Base-by-base conservation (phyloP, 2,329 filamentous ascomycete genomes). In the Penicillium corylophilum region DNA sequence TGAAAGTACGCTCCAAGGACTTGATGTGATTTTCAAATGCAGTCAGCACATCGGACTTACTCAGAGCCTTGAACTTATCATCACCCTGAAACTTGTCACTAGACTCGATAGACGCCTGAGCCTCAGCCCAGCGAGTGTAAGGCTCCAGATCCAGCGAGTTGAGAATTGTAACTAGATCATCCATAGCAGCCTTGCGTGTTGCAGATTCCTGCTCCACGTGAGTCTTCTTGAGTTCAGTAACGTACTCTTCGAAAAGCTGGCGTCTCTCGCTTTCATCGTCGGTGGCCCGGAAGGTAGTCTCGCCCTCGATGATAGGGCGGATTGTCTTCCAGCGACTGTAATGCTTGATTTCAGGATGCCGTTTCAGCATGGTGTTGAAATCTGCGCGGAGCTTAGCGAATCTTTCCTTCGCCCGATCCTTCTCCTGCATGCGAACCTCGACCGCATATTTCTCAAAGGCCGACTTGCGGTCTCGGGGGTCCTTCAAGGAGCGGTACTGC, bases 291-390 rank as follows among this genome's bases (percentile, higher is more conserved):
- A 97, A 99, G 53, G 95, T 94, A 43, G 90, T 94, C 78, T 99
- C 94, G 44, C 88, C 88, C 73, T 97, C 90, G 56, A 99, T 90
- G 59, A 96, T 95, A 9, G 91, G 90, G 44, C 90, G 86, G 47
- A 93, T 94, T 15, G 90, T 96, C 81, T 91, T 95, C 94, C 94
- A 99, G 55, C 91, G 88, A 38, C 93, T 96, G 72, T 95, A 96
- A 71, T 96, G 85, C 72, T 92, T 94, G 73, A 99, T 97, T 73
- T 99, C 94, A 55, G 92, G 91, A 71, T 99, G 93, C 60, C 91
- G 92, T 74, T 88, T 90, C 61, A 99, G 82, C 94, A 99, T 99
- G 49, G 87, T 92, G 62, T 88, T 88, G 73, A 99, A 99, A 78
- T 97, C 94, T 72, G 89, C 82, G 65, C 91, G 89, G 67, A 97